A percentile compares a stretch with the other conserved stretches of the same genome.
These are phyloP conservation scores for Yamadazyma atlantica DNA, from an alignment of 1,139 yeast species.

Conservation along the genomic window DNA sequence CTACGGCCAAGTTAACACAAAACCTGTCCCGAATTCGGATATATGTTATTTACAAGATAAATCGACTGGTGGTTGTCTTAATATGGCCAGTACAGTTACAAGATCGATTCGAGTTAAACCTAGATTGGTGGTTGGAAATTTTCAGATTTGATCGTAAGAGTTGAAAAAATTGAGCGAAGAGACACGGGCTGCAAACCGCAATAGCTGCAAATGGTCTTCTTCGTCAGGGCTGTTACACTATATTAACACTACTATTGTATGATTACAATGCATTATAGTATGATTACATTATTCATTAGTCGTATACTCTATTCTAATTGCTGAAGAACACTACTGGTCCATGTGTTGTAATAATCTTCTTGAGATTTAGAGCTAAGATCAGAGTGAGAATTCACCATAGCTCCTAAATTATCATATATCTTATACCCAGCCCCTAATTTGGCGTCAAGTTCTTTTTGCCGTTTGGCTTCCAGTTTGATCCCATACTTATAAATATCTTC, in stretches of 20 bases:
- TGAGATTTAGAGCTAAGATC: slow-evolving; percentile 30
- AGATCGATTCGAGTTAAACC: too few relatives aligned
- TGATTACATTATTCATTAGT: background rate
- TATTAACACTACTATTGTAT: background rate
- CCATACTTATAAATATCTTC: slow-evolving; percentile 41
- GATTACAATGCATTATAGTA: too few relatives aligned
- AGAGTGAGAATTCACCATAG: slow-evolving; percentile 36
- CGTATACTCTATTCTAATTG: slow-evolving; percentile 2
- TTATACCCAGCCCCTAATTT: slow-evolving; percentile 36
- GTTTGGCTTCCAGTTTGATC: slow-evolving; percentile 18
- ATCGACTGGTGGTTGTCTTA: too few relatives aligned
- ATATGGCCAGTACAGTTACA: too few relatives aligned
- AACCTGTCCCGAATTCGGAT: too few relatives aligned
- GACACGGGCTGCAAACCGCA: slow-evolving; percentile 1
- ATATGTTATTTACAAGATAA: too few relatives aligned
- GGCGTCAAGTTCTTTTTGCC: slow-evolving; percentile 28
- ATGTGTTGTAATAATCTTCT: slow-evolving; percentile 28
- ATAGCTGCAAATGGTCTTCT: background rate
- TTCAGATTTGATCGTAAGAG: background rate
- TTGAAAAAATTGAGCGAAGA: background rate
- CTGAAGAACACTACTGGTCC: slow-evolving; percentile 21
- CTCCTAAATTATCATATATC: slow-evolving; percentile 30
- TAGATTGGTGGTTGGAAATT: background rate
- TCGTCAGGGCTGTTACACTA: too few relatives aligned
- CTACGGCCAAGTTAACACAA: too few relatives aligned